Evolutionary conservation across 352 stramenopile genomes (phyloP), one percentile per base, ranked within the genome.

Genomic region (Phytophthora colocasiae): DNA sequence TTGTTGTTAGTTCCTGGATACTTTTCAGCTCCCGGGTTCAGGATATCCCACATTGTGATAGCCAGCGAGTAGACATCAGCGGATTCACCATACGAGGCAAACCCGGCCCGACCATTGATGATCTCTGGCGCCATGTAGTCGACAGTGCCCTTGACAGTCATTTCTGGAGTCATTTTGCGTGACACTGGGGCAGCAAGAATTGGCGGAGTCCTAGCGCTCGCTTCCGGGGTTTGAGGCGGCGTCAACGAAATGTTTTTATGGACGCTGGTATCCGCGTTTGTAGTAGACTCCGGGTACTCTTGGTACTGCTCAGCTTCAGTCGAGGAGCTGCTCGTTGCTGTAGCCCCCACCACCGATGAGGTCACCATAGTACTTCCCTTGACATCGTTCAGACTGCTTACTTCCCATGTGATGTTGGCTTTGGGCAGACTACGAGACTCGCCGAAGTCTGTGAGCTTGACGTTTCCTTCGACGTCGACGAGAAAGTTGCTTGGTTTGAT

Each of bases 81-180:
- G 9, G 77, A 78, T 70, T 93, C 82, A 4, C 65, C 80, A 44
- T 92, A 93, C 0, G 56, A 63, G 8, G 75, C 79, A 10, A 78
- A n/a, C 6, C 81, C 79, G 19, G 60, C 75, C 29, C 70, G 62
- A 3, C 81, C 79, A 44, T 88, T 85, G 54, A 93, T 90, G 7
- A 93, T 67, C 55, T 93, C 85, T 0, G 85, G 85, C 8, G 85
- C 84, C 84, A 93, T 93, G 65, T 91, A 91, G 22, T 88, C 74
- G 1, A 88, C 79, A 0, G 85, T 93, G 1, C 85, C 85, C 26
- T 83, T 82, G 1, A 93, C 83, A 10, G 77, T 84, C 77, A 87
- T 78, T 46, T 76, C 63, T 36, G 53, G 71, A 11, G 58, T 83
- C 49, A 26, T 34, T 59, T 65, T 81, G 36, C 81, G 85, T 69